A percentile compares a stretch with the other conserved stretches of the same genome.
Conservation (phyloP, 805 yeast species). For the Kazachstania bromeliacearum region DNA sequence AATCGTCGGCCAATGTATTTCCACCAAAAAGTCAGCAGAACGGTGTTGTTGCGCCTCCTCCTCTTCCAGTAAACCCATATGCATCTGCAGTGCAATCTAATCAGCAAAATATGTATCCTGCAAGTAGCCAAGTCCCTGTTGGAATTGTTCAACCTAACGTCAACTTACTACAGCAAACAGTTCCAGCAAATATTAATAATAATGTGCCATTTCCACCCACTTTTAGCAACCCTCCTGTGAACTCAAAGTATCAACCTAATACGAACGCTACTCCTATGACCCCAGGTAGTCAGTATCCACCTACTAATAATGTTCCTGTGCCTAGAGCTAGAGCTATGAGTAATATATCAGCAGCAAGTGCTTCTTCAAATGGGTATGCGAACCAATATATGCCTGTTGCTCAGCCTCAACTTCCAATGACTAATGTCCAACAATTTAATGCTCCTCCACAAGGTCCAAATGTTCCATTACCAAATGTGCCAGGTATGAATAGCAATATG, state of each 20-base stretch:
- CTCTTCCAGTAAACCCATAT: slow-evolving; percentile 9
- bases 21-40: background rate
- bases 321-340: slow-evolving; percentile 18
- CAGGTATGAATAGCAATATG: background rate
- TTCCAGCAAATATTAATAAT: slow-evolving; percentile 1
- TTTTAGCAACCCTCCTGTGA: slow-evolving; percentile 2
- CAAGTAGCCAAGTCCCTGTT: background rate
- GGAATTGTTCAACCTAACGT: slow-evolving; percentile 10
- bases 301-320: background rate
- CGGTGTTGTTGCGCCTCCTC: background rate
- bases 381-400: background rate
- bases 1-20: background rate
- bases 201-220: too few species aligned
- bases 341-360: slow-evolving; percentile 16
- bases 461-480: background rate
- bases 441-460: background rate
- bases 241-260: too few species aligned
- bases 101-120: slow-evolving; percentile 2
- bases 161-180: slow-evolving; percentile 5
- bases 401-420: slow-evolving; percentile 1
- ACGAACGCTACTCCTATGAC: too few species aligned
- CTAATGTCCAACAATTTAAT: background rate
- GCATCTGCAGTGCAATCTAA: too few species aligned
- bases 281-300: background rate
- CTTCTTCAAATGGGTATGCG: slow-evolving; percentile 5